phyloP scores from a whole-genome alignment of 1,284 basidiomycete species.

The Erythrobasidium hasegawianum region DNA sequence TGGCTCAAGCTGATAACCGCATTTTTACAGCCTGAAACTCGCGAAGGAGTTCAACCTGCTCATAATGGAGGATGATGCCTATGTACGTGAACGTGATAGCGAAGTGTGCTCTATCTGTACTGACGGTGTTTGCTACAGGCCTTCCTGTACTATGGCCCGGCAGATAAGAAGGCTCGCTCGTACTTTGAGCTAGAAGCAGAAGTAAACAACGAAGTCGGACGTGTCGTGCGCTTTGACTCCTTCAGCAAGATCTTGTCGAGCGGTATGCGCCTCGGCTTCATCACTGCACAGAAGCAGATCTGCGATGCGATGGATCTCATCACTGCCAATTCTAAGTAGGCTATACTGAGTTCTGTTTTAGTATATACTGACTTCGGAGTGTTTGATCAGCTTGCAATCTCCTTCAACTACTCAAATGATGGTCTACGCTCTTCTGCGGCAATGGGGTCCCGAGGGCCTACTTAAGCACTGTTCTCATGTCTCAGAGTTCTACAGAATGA shows the following conservation, averaged over 20 bases:
- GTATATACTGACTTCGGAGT: no score
- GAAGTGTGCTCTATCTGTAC: conserved; percentile 49
- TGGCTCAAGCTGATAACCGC: conserved; percentile 49
- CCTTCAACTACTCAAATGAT: conserved; percentile 70
- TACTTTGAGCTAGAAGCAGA: conserved; percentile 71
- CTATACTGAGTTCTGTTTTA: background rate
- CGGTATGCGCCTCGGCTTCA: conserved; percentile 66
- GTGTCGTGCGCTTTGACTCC: conserved; percentile 81
- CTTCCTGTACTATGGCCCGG: conserved; percentile 61
- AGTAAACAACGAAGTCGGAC: conserved; percentile 52
- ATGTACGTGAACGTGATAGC: conserved; percentile 51
- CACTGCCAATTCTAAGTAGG: conserved; percentile 52
- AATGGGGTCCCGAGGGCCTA: conserved; percentile 69
- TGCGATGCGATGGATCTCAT: conserved; percentile 69
- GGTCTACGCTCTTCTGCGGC: conserved; percentile 62
- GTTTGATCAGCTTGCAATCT: conserved; percentile 11
- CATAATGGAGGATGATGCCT: conserved; percentile 84
- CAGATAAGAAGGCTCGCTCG: conserved; percentile 56
- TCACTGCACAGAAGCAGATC: conserved; percentile 70
- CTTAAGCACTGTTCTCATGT: conserved; percentile 64
- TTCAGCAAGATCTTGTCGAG: conserved; percentile 82
- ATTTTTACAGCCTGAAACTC: conserved; percentile 75
- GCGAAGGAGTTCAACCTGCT: conserved; percentile 72
- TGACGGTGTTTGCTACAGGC: conserved; percentile 44
- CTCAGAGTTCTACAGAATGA: conserved; percentile 71